These are phyloP conservation scores for Phylloporus arenicola DNA, from an alignment of 768 basidiomycete genomes.

Conservation along the genomic window DNA sequence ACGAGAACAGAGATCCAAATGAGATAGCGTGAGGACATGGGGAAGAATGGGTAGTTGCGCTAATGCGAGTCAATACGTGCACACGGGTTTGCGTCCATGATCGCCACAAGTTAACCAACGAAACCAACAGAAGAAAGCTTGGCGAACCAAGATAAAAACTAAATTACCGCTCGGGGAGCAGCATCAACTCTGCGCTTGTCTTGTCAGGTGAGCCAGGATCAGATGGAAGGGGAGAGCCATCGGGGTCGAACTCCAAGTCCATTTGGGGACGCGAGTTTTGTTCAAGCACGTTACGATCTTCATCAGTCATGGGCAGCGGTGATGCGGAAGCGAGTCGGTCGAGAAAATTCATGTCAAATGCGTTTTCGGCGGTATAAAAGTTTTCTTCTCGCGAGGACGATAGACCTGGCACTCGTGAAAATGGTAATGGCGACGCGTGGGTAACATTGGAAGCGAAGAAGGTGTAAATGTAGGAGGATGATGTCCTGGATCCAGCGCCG, in stretches of 20 bases:
- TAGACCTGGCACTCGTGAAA: neutral
- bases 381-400: conserved; percentile 14
- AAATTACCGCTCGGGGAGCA: conserved; percentile 42
- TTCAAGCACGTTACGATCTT: conserved; percentile 20
- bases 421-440: conserved; percentile 20
- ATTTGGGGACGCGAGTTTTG: conserved; percentile 9
- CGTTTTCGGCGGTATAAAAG: conserved; percentile 17
- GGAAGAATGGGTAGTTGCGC: neutral
- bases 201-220: conserved; percentile 45
- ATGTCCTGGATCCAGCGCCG: conserved; percentile 10
- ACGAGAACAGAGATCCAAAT: conserved; percentile 10
- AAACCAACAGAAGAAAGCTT: neutral
- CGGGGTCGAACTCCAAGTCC: conserved; percentile 36
- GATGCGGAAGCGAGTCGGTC: conserved; percentile 36
- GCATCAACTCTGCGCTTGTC: conserved; percentile 32
- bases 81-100: conserved; percentile 16
- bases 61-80: conserved; percentile 17
- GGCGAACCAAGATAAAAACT: neutral
- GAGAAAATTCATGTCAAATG: conserved; percentile 37
- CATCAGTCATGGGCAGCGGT: conserved; percentile 33
- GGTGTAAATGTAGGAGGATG: conserved; percentile 34
- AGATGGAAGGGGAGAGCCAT: conserved; percentile 35
- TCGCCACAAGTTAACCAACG: conserved; percentile 13
- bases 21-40: conserved; percentile 7
- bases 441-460: conserved; percentile 46